These are phyloP conservation scores for Cordia subcordata DNA, from an alignment of 257 asterid genomes.

Conservation along the genomic window DNA sequence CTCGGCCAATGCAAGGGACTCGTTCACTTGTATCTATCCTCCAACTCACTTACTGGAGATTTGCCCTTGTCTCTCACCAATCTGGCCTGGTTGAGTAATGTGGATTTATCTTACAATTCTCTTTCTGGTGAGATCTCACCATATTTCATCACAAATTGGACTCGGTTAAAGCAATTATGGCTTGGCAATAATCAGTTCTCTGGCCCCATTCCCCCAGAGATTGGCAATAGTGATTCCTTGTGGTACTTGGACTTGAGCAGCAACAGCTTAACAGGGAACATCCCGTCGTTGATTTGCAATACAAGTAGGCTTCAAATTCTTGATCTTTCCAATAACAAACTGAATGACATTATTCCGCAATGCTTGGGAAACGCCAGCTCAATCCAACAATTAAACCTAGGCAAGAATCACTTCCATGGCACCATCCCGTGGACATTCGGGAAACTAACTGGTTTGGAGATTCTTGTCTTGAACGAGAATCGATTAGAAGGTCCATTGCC, in stretches of 20 bases:
- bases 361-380: constrained; percentile 9
- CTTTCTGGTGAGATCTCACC: constrained; percentile 56
- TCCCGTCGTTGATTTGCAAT: constrained; percentile 8
- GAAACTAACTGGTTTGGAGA: background rate
- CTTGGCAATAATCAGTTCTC: constrained; percentile 47
- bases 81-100: constrained; percentile 32
- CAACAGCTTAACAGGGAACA: constrained; percentile 15
- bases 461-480: constrained; percentile 12
- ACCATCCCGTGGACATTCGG: constrained; percentile 2
- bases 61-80: constrained; percentile 66
- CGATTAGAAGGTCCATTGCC: constrained; percentile 10
- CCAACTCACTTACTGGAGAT: constrained; percentile 43
- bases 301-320: constrained; percentile 4
- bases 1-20: constrained; percentile 32
- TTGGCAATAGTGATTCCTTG: background rate
- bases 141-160: constrained; percentile 45
- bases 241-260: background rate
- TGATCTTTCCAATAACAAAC: constrained; percentile 11
- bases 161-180: constrained; percentile 55
- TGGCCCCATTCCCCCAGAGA: constrained; percentile 42
- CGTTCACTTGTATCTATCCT: constrained; percentile 24
- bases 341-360: constrained; percentile 13
- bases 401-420: constrained; percentile 6
- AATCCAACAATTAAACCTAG: constrained; percentile 5
- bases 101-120: constrained; percentile 62